Evolutionary conservation across 2,329 filamentous ascomycete genomes (phyloP).

Genomic region (Thelonectria discophora): DNA sequence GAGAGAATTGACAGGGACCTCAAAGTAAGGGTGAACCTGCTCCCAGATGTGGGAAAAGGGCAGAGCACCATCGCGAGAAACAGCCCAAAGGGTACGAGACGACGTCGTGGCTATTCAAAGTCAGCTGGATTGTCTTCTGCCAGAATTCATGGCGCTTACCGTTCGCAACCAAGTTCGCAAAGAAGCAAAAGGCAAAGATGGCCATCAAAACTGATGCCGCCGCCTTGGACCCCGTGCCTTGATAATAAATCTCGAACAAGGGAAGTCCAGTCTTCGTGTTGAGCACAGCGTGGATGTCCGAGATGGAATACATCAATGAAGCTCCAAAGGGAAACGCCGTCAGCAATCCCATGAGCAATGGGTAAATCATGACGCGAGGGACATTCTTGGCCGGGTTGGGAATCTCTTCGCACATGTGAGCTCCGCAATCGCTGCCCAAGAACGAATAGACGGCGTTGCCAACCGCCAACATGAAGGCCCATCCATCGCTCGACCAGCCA

Average conservation of each 20-base stretch:
- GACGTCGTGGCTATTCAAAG: constrained; percentile 24
- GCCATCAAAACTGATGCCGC: constrained; percentile 32
- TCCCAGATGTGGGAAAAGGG: constrained; percentile 41
- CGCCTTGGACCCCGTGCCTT: constrained; percentile 28
- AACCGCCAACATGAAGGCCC: constrained; percentile 28
- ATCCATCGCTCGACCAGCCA: constrained; percentile 29
- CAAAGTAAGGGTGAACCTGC: constrained; percentile 30
- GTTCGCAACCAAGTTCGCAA: constrained; percentile 32
- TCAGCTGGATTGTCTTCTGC: fast-evolving
- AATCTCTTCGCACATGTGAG: constrained; percentile 39
- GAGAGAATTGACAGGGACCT: constrained; percentile 41
- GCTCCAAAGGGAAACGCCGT: constrained; percentile 36
- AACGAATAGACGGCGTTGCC: constrained; percentile 33
- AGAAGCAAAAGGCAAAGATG: constrained; percentile 36
- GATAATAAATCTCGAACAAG: constrained; percentile 35
- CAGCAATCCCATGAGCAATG: constrained; percentile 31
- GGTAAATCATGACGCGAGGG: constrained; percentile 35
- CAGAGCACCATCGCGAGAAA: constrained; percentile 39
- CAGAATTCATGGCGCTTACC: background rate
- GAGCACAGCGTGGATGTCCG: constrained; percentile 29
- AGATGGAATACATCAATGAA: constrained; percentile 28
- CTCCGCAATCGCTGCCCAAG: constrained; percentile 35
- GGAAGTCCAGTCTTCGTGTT: constrained; percentile 28
- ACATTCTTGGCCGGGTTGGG: constrained; percentile 38
- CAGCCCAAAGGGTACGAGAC: constrained; percentile 35